Base-by-base conservation (phyloP, 805 yeast genomes). In the Lachancea thermotolerans region DNA sequence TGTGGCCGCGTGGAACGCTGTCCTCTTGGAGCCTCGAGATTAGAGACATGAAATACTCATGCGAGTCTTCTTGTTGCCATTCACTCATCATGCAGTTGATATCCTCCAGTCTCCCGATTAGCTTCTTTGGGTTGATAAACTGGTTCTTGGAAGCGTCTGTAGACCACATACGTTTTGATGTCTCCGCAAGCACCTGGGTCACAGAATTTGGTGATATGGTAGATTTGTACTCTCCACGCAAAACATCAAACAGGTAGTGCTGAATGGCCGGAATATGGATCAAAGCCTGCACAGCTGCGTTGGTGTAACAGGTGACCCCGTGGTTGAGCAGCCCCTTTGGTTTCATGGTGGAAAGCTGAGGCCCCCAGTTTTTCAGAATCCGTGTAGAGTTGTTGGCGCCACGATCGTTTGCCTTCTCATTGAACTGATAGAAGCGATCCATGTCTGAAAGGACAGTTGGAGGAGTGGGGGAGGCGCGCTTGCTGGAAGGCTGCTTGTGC, bases 41-140 rank as follows among this genome's bases (percentile, higher is more conserved):
- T 49, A 90, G 70, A 10, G 95, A 86, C 97, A 90, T 90, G 63
- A 84, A 87, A 67, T 90, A 93, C 66, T 93, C 99, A 66, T 93
- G 99, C 0, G 96, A 85, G 66, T 93, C 99, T 65, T 93, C 98
- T 64, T 93, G 99, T 65, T 88, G 90, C 96, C 96, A 90, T 62
- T 82, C 93, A 37, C 89, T 81, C 95, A 90, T 88, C 95, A 87
- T 86, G 62, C 95, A 87, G 65, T 89, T 89, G 56, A 91, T 87
- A 56, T 87, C 95, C 41, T 77, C 85, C 46, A 86, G 69, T 52
- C 88, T 73, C 42, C 73, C 72, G 47, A 86, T 82, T 55, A 89
- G 71, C 57, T 77, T 78, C 54, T 79, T 79, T 9, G 96, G 98
- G 65, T 85, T 85, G 44, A 88, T 71, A 56, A 75, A 79, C 48